Conservation (phyloP, 306 rosid genomes). For the Hippophae tibetana region DNA sequence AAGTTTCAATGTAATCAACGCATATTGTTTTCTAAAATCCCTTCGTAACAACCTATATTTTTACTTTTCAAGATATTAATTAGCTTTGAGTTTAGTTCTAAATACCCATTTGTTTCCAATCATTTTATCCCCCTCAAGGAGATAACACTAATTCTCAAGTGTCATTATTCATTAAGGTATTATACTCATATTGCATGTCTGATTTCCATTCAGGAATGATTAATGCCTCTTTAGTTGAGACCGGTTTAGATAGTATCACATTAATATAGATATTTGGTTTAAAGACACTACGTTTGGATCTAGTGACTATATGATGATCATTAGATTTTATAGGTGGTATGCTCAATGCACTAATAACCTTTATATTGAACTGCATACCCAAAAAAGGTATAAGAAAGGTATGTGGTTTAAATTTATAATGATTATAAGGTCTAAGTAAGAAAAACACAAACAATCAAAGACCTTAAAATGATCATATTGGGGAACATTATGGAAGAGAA, state of each 20-base stretch:
- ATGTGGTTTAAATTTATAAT: not conserved
- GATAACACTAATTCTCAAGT: not conserved
- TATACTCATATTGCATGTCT: not conserved
- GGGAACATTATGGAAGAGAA: not conserved
- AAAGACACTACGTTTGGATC: too few species aligned
- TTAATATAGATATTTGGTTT: too few species aligned
- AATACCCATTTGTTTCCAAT: not conserved
- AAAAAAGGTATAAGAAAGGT: too few species aligned
- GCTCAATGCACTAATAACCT: not conserved
- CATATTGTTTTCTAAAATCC: not conserved
- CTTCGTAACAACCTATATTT: not conserved
- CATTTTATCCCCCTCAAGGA: not conserved
- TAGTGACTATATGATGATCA: too few species aligned
- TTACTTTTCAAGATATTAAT: not conserved
- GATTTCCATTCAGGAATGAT: not conserved
- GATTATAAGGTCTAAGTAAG: not conserved
- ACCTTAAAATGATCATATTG: not conserved
- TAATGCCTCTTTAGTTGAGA: not conserved
- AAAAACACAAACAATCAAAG: not conserved
- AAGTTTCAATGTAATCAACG: not conserved
- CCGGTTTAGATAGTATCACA: too few species aligned
- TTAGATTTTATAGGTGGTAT: too few species aligned
- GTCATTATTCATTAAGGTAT: not conserved
- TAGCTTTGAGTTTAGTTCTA: not conserved
- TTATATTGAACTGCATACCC: not conserved